Evolutionary conservation across 164 flowering plant genomes (phyloP), one percentile per base, ranked within the genome.

Genomic region (Liquidambar formosana): DNA sequence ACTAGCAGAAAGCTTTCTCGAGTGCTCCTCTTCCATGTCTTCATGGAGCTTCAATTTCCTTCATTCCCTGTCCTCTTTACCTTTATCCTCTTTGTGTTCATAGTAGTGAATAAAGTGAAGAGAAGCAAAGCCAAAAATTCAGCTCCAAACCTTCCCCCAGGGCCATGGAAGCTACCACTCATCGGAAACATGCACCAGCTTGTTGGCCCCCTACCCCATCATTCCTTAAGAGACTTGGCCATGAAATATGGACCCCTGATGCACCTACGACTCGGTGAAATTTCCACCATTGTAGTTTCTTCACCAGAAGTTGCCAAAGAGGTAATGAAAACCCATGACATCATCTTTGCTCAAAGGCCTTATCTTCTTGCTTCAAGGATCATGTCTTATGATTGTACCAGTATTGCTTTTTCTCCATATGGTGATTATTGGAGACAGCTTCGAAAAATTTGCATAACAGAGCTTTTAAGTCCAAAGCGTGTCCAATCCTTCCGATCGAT

Each of bases 391-490:
- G 18, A 63, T 11, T 56, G 12, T 18, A 54, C 6, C 73, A 61
- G 0, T 63, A 52, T 41, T 61, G n/a, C n/a, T n/a, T n/a, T n/a
- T n/a, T n/a, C n/a, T n/a, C n/a, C n/a, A n/a, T n/a, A n/a, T n/a
- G n/a, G 73, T 21, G 61, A 52, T 12, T 70, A 70, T 61, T 70
- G 73, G 67, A 70, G 73, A 27, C 67, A 70, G 23, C 33, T 70
- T 0, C 23, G 64, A 10, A 68, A 48, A 38, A 68, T 68, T 5
- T 69, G 72, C 64, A 27, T 43, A 0, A n/a, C 52, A 38, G 73
- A 71, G 68, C 67, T 71, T 9, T 22, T 71, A 18, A 63, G 63
- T 46, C 2, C 44, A 8, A 63, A 56, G 27, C 52, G 63, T 8
- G 63, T 71, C 10, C 53, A 15, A 25, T 51, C 62, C 3, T 64